These are phyloP conservation scores for Phycomyces blakesleeanus DNA, from an alignment of 192 early-diverging fungal species.

Conservation along the genomic window DNA sequence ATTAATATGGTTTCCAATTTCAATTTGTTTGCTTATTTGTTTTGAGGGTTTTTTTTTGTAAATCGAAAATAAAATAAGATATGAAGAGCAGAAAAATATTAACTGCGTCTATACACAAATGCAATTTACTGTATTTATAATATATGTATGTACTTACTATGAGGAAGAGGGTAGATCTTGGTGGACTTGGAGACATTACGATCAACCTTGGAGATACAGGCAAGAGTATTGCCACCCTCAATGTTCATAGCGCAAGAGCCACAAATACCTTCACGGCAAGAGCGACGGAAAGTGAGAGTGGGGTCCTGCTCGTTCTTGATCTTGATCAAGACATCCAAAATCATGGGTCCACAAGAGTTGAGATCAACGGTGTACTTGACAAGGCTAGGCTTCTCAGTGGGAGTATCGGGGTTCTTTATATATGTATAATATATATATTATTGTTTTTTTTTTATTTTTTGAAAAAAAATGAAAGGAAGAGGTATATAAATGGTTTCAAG, in stretches of 20 bases:
- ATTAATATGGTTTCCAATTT: too few species aligned
- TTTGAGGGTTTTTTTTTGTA: background rate
- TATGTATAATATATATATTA: too few species aligned
- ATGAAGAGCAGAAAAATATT: too few species aligned
- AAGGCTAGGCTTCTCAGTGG: constrained; percentile 82
- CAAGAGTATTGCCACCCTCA: constrained; percentile 90
- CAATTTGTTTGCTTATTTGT: background rate
- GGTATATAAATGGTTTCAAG: too few species aligned
- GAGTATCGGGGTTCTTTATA: constrained; percentile 79
- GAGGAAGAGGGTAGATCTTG: constrained; percentile 96
- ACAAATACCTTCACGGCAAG: constrained; percentile 96
- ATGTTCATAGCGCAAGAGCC: constrained; percentile 99
- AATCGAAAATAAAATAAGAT: too few species aligned
- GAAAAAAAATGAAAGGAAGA: too few species aligned
- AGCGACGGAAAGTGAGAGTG: constrained; percentile 92
- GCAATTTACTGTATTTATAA: too few species aligned
- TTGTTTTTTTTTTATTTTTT: too few species aligned
- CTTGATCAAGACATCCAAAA: constrained; percentile 92
- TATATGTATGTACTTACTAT: constrained; percentile 76
- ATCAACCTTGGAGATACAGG: constrained; percentile 88
- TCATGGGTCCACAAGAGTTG: constrained; percentile 93
- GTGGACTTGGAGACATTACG: constrained; percentile 57
- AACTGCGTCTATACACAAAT: too few species aligned
- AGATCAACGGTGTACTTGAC: constrained; percentile 88
- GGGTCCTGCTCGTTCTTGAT: constrained; percentile 96